A percentile compares a stretch with the other conserved stretches of the same genome.
phyloP scores from a whole-genome alignment of 805 yeast genomes.

The Nakazawaea wyomingensis region DNA sequence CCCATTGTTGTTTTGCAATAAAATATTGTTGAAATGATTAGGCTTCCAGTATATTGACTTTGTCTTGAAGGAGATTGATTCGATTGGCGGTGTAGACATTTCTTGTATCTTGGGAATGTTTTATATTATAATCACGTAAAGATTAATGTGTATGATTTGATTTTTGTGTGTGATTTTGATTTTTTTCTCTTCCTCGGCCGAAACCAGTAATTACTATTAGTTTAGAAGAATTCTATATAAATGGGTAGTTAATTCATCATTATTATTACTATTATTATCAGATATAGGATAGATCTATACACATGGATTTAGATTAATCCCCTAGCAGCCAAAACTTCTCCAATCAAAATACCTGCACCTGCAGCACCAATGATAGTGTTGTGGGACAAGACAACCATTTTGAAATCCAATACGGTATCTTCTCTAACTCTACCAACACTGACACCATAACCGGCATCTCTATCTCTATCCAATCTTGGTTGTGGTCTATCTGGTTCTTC shows the following conservation, averaged over 20 bases:
- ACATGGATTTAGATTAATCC: constrained; percentile 53
- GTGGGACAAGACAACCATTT: constrained; percentile 96
- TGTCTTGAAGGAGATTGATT: constrained; percentile 19
- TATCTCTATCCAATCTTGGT: constrained; percentile 93
- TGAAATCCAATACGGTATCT: constrained; percentile 89
- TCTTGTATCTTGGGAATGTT: background rate
- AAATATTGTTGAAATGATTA: constrained; percentile 43
- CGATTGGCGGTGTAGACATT: background rate
- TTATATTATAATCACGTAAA: too few species aligned
- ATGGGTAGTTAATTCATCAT: too few species aligned
- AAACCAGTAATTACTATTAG: too few species aligned
- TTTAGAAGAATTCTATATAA: too few species aligned
- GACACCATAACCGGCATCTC: constrained; percentile 91
- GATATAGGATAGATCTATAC: too few species aligned
- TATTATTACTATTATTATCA: too few species aligned
- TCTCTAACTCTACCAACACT: constrained; percentile 92
- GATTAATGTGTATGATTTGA: too few species aligned
- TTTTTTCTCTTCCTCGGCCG: background rate
- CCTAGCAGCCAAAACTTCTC: constrained; percentile 80
- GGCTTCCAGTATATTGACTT: constrained; percentile 25
- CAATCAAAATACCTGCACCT: constrained; percentile 95
- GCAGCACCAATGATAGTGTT: constrained; percentile 99
- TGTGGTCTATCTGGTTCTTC: constrained; percentile 95
- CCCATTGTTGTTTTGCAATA: constrained; percentile 78
- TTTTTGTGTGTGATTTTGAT: background rate